Evolutionary conservation across 2,329 filamentous ascomycete species (phyloP).

Genomic region (Sporothrix protearum): DNA sequence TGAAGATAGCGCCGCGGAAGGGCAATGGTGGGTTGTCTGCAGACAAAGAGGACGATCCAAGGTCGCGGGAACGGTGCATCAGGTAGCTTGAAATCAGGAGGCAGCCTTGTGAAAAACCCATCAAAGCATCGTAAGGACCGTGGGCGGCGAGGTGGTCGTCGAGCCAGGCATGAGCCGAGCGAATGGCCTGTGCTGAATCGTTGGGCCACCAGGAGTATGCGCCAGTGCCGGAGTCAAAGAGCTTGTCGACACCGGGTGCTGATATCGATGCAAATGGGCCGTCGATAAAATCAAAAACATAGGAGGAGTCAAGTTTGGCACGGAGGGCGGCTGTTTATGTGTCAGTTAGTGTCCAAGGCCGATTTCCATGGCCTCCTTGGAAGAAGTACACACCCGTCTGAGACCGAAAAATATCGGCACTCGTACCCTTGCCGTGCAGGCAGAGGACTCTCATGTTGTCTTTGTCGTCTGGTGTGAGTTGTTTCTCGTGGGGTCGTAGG

Average conservation of each 20-base stretch:
- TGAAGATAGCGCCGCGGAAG: slow-evolving; percentile 41
- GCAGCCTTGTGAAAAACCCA: slow-evolving; percentile 42
- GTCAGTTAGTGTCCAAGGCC: neutral
- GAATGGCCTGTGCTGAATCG: slow-evolving; percentile 34
- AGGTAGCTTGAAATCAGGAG: slow-evolving; percentile 41
- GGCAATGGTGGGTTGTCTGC: slow-evolving; percentile 33
- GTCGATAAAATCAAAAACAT: slow-evolving; percentile 38
- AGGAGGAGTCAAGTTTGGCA: slow-evolving; percentile 34
- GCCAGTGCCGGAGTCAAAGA: slow-evolving; percentile 31
- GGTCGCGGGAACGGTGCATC: slow-evolving; percentile 38
- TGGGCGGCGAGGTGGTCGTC: slow-evolving; percentile 35
- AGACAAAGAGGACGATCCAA: slow-evolving; percentile 14
- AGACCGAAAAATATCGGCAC: slow-evolving; percentile 37
- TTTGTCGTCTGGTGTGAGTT: neutral
- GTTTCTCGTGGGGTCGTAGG: neutral
- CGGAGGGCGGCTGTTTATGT: slow-evolving; percentile 36
- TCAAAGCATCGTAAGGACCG: slow-evolving; percentile 38
- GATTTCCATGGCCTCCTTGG: too few relatives aligned
- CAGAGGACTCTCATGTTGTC: slow-evolving; percentile 37
- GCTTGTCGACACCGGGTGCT: slow-evolving; percentile 36
- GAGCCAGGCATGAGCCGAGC: slow-evolving; percentile 38
- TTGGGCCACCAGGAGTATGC: slow-evolving; percentile 36
- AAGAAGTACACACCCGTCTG: slow-evolving; percentile 35
- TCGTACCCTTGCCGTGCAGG: slow-evolving; percentile 40
- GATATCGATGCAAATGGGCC: slow-evolving; percentile 35